Conservation (phyloP, 75 land plant genomes). For the Gnetum montanum region DNA sequence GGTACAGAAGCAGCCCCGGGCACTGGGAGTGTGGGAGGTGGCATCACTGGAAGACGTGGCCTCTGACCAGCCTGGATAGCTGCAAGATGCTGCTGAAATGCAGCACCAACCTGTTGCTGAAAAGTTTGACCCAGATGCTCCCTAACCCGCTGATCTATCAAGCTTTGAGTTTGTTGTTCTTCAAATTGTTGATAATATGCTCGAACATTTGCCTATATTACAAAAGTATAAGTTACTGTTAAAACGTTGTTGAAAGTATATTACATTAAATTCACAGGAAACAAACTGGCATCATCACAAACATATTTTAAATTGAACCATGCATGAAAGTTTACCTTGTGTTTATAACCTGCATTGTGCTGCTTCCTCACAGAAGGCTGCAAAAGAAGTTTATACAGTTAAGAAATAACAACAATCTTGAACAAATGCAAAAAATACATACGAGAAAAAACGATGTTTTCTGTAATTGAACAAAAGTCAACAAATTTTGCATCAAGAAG, state of each 20-base stretch:
- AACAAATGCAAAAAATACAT: too few relatives aligned
- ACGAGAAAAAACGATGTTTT: too few relatives aligned
- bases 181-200: constrained; percentile 95
- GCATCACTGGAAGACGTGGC: constrained; percentile 57
- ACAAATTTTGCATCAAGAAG: too few relatives aligned
- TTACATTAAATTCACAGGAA: background rate
- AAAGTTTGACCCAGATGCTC: constrained; percentile 87
- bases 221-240: background rate
- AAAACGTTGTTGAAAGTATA: background rate
- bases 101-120: constrained; percentile 74
- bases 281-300: background rate
- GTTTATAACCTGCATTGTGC: constrained; percentile 97
- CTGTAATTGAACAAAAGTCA: too few relatives aligned
- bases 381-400: constrained; percentile 4
- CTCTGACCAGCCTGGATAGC: constrained; percentile 32
- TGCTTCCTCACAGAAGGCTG: constrained; percentile 99
- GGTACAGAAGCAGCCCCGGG: constrained; percentile 16
- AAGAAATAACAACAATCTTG: background rate
- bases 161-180: constrained; percentile 93
- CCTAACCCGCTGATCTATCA: constrained; percentile 95
- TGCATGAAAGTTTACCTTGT: constrained; percentile 54
- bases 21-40: constrained; percentile 50
- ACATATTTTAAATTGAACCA: too few relatives aligned
- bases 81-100: constrained; percentile 66
- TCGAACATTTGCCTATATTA: constrained; percentile 91